Base-by-base conservation (phyloP, 139 green algal genomes). In the Chlamydomonas sp. region DNA sequence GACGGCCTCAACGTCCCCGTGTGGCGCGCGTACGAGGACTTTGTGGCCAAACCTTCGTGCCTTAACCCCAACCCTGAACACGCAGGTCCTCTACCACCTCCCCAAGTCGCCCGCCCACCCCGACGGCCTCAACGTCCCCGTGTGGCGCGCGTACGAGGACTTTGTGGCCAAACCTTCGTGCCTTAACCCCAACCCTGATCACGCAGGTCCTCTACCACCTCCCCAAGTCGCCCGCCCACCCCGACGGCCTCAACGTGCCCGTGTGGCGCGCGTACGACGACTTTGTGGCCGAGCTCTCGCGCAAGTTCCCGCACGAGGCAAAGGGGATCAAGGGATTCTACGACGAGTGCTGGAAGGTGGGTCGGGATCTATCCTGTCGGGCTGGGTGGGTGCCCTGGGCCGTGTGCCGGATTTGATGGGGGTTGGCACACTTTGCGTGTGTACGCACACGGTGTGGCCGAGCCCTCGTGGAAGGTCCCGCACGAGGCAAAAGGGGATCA, bases 261-360 rank as follows among this genome's bases (percentile, higher is more conserved):
- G 92, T 96, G 58, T 97, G 86, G 86, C 81, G 85, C 10, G 67
- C 88, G 35, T 98, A 97, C 76, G 87, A 96, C 28, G 77, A 90
- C 24, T 98, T 97, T 73, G 71, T 97, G 0, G 73, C 58, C 0
- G 93, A 97, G 78, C 85, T 98, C 50, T 73, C 64, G 2, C 24
- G 65, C 4, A 67, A 64, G 28, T 98, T 98, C 73, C 93, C 93
- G 0, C 85, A 96, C 35, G 93, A 98, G 69, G 47, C 43, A 5
- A 71, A 80, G 20, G 92, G 92, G 73, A 96, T 97, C 75, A 71
- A 72, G 16, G 76, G 73, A 36, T 97, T 98, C 71, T 98, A 98
- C 73, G 92, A 81, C 58, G 92, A 97, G 71, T 96, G 87, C 82
- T 98, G 92, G 92, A 71, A 77, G 71, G 70, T 74, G 5, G 5